These are phyloP conservation scores for Zygotorulaspora florentina DNA, from an alignment of 805 yeast genomes.

Conservation along the genomic window DNA sequence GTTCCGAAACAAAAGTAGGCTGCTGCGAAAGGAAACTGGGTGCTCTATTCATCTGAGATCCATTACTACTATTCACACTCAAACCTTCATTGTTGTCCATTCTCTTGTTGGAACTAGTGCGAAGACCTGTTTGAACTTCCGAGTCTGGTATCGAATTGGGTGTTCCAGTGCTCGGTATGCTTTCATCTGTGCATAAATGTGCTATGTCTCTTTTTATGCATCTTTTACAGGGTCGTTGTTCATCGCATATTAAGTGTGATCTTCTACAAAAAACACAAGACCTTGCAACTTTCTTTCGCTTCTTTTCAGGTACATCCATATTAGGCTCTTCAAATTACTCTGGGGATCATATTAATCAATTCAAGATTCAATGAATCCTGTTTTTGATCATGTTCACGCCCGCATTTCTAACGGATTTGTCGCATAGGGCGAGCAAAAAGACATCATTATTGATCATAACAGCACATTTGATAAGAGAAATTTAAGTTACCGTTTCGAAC, in stretches of 20 bases:
- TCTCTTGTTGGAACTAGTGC: background rate
- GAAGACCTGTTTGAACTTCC: background rate
- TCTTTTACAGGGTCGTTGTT: slow-evolving; percentile 60
- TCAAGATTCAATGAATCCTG: no score
- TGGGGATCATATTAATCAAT: no score
- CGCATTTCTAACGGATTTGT: no score
- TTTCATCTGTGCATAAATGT: slow-evolving; percentile 76
- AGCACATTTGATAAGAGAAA: no score
- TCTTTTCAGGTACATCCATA: slow-evolving; percentile 8
- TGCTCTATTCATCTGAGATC: slow-evolving; percentile 7
- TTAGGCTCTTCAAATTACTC: background rate
- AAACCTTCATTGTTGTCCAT: background rate
- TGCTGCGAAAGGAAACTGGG: slow-evolving; percentile 43
- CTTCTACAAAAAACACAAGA: slow-evolving; percentile 92
- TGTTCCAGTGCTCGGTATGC: slow-evolving; percentile 2
- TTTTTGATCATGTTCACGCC: no score
- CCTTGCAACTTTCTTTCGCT: slow-evolving; percentile 19
- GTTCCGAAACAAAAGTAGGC: slow-evolving; percentile 83
- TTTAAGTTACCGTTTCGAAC: no score
- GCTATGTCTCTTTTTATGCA: slow-evolving; percentile 86
- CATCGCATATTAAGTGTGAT: slow-evolving; percentile 92
- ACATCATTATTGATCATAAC: no score
- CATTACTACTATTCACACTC: background rate
- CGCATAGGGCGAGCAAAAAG: no score
- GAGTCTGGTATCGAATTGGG: slow-evolving; percentile 2